Evolutionary conservation across 257 asterid species (phyloP), one percentile per base, ranked within the genome.

Genomic region (Lantana camara): DNA sequence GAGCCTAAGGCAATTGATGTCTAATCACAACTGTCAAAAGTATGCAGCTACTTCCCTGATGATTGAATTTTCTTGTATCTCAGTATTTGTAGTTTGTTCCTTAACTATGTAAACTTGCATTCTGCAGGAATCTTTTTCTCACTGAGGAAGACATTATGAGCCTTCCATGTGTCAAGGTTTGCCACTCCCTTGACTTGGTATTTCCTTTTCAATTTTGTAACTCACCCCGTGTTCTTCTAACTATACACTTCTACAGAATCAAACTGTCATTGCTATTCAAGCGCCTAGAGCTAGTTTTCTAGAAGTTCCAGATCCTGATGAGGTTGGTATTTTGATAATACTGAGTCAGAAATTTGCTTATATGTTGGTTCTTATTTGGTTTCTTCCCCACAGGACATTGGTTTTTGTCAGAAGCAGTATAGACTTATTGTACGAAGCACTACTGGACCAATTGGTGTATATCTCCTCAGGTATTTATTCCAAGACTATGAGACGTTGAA

Each of bases 271-370:
- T 45, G 87, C 85, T 32, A 29, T 90, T 50, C 77, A 90, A 80
- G 91, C 97, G 72, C 96, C 97, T 16, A 85, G 71, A 72, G 96
- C 93, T 34, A 90, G 93, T 80, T 55, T 67, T 46, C 34, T 85
- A 41, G 87, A 75, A 83, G 95, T 90, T 53, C 96, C 93, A 21
- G 95, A 85, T 73, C 97, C 97, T 37, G 83, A 84, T 68, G 90
- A 77, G 78, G 97, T 85, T 35, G 55, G 84, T 79, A 30, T 11
- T 67, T 54, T 49, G 51, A 52, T 44, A 52, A 30, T 23, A 14
- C n/a, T 1, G 19, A 23, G 20, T 47, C 40, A 37, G 46, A 29
- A 4, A 30, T 64, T 41, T 73, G 29, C 60, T 40, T 20, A 27
- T 42, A 35, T 15, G 21, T 38, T 53, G 60, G 41, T 67, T 63